Conservation (phyloP, 495 filamentous ascomycete species). For the Copromyces sp. region DNA sequence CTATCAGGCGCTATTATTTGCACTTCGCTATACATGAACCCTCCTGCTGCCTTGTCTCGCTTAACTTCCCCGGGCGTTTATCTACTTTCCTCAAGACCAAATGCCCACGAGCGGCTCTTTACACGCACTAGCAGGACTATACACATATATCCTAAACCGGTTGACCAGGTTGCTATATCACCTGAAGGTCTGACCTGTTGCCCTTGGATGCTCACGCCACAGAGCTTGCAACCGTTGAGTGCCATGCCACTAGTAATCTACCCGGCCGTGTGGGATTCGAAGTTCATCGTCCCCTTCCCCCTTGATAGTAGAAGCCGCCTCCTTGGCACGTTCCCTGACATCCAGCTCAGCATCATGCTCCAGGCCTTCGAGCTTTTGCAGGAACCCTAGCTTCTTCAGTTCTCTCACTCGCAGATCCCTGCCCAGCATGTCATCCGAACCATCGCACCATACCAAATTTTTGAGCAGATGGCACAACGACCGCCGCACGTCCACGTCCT, state of each 20-base stretch:
- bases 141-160: neutral
- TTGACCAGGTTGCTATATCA: neutral
- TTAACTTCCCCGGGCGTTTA: neutral
- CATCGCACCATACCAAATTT: conserved; percentile 75
- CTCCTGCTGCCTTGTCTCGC: neutral
- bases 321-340: conserved; percentile 73
- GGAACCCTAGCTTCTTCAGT: conserved; percentile 61
- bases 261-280: neutral
- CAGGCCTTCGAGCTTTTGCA: conserved; percentile 52
- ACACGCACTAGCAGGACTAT: neutral
- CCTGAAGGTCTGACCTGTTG: neutral
- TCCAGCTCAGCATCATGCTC: conserved; percentile 68
- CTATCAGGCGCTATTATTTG: neutral
- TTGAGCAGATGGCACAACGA: conserved; percentile 72
- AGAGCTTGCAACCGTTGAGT: neutral
- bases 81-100: neutral
- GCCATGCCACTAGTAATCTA: neutral
- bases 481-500: conserved; percentile 56
- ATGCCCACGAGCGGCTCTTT: neutral
- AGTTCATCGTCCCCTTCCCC: neutral
- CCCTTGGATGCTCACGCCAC: neutral
- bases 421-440: conserved; percentile 48
- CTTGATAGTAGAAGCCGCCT: conserved; percentile 59
- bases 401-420: conserved; percentile 55
- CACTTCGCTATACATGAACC: neutral